Evolutionary conservation across 495 filamentous ascomycete genomes (phyloP), one percentile per base, ranked within the genome.

Genomic region (Schizothecium vesticola): DNA sequence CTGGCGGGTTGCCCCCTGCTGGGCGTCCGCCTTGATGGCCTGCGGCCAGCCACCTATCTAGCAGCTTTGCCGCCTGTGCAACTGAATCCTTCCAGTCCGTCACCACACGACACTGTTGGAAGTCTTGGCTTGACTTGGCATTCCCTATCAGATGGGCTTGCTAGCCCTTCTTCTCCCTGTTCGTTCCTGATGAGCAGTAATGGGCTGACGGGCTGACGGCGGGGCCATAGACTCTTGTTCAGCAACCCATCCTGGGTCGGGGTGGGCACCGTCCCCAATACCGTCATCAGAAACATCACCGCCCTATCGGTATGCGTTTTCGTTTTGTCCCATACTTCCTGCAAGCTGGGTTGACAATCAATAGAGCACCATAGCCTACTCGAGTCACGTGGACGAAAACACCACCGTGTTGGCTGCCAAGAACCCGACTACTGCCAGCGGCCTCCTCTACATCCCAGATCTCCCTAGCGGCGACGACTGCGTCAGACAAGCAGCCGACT

Each of bases 381-480:
- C 86, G 23, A 84, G 88, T 70, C 81, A 82, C 57, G 76, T 90
- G 56, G 73, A 84, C 25, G 80, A 80, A 66, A 87, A 87, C 66
- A 84, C 94, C 33, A 90, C 86, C 24, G 93, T 90, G 1, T 82
- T 97, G 13, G 91, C 91, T 4, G 84, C 83, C 63, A 87, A 86
- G 64, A 83, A 83, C 67, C 79, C 86, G 55, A 79, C 83, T 4
- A 80, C 76, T 21, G 74, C 80, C 11, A 85, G 84, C 61, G 86
- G 94, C 51, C 83, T 97, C 3, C 81, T 97, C 43, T 97, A 93
- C 71, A 91, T 96, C 22, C 94, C 94, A 0, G 85, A 84, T 63
- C 85, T 96, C 22, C 71, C 78, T 6, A 56, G 67, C 1, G 72
- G 78, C 60, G 85, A 89, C 66, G 74, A 81, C 0, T 97, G 94